Evolutionary conservation across 768 basidiomycete species (phyloP).

Genomic region (Boletus speciosus): DNA sequence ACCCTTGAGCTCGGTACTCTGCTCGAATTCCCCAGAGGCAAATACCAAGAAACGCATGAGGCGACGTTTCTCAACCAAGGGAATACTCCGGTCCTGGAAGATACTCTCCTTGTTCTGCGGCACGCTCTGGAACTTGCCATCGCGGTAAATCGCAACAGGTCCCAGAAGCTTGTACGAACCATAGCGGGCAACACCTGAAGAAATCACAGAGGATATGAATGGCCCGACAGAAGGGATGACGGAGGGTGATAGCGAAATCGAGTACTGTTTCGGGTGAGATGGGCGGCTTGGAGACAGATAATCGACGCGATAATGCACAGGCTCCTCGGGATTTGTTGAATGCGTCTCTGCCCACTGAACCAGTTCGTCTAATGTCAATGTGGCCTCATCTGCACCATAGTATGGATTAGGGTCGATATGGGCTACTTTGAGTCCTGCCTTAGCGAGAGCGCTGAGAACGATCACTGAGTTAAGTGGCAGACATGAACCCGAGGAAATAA

Average conservation of each 20-base stretch:
- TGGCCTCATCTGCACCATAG: conserved; percentile 84
- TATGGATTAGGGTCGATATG: conserved; percentile 83
- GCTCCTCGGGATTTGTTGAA: conserved; percentile 16
- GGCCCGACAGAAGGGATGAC: conserved; percentile 78
- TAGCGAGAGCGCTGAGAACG: conserved; percentile 71
- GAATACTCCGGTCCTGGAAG: conserved; percentile 78
- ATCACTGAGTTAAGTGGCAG: not conserved
- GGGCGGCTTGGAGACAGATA: conserved; percentile 42
- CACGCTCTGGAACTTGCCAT: conserved; percentile 53
- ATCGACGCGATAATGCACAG: conserved; percentile 28
- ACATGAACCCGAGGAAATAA: not conserved
- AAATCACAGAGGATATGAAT: conserved; percentile 72
- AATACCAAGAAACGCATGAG: conserved; percentile 92
- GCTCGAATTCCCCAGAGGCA: conserved; percentile 72
- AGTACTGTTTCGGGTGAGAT: conserved; percentile 69
- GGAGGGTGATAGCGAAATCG: conserved; percentile 80
- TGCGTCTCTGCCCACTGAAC: conserved; percentile 57
- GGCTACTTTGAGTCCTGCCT: conserved; percentile 82
- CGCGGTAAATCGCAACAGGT: conserved; percentile 58
- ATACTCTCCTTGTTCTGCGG: conserved; percentile 91
- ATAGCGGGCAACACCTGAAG: conserved; percentile 84
- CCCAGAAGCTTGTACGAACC: conserved; percentile 87
- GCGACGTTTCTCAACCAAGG: conserved; percentile 79
- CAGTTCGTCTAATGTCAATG: conserved; percentile 78
- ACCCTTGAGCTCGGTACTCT: conserved; percentile 52